A percentile compares a stretch with the other conserved stretches of the same genome.
These are phyloP conservation scores for Jimgerdemannia flammicorona DNA, from an alignment of 192 early-diverging fungal genomes.

Conservation along the genomic window DNA sequence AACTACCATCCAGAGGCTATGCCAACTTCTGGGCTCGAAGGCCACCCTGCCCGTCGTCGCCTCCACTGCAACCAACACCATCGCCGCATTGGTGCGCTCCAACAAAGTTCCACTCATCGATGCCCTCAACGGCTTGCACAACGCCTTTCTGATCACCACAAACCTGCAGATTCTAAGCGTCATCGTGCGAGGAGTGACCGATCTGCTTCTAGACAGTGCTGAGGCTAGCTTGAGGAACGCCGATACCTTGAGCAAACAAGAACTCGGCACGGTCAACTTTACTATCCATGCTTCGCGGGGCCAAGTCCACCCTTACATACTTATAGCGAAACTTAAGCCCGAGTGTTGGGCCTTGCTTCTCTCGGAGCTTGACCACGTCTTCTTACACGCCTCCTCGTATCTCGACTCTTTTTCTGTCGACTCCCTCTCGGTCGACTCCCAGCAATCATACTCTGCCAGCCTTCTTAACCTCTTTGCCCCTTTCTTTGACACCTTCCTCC, in stretches of 20 bases:
- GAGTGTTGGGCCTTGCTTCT: slow-evolving; percentile 9
- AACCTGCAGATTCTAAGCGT: slow-evolving; percentile 8
- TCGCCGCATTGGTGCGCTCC: not conserved
- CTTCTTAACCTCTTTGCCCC: not conserved
- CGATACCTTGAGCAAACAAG: not conserved
- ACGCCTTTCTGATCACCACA: slow-evolving; percentile 4
- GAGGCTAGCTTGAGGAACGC: not conserved
- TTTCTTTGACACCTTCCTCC: not conserved
- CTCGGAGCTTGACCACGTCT: slow-evolving; percentile 5
- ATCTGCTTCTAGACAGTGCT: slow-evolving; percentile 2
- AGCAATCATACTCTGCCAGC: not conserved
- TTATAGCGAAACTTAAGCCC: slow-evolving; percentile 8
- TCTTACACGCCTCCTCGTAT: not conserved
- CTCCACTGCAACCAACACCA: slow-evolving; percentile 9
- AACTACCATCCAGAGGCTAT: not conserved
- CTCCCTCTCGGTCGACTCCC: not conserved
- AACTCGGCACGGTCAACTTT: not conserved
- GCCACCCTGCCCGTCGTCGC: slow-evolving; percentile 8
- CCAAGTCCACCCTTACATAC: slow-evolving; percentile 10
- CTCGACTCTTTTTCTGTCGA: not conserved
- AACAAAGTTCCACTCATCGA: not conserved
- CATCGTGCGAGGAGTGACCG: slow-evolving; percentile 10
- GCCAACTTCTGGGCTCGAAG: not conserved
- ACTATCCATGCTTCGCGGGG: slow-evolving; percentile 1
- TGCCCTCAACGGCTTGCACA: slow-evolving; percentile 13